These are phyloP conservation scores for Botrytis tulipae DNA, from an alignment of 2,329 filamentous ascomycete genomes.

Conservation along the genomic window DNA sequence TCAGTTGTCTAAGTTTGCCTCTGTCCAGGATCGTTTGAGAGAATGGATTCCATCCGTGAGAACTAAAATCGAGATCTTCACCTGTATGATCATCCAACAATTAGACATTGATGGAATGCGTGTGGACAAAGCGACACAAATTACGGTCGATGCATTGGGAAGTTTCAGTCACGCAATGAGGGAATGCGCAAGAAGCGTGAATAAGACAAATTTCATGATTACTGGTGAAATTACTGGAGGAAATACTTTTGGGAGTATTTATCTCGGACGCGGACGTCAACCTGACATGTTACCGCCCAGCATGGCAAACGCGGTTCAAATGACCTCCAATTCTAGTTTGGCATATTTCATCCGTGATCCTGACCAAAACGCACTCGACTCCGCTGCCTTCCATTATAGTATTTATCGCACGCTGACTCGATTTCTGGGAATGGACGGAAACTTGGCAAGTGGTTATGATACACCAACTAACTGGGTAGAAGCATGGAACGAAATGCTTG, in stretches of 20 bases:
- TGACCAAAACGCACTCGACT: conserved; percentile 55
- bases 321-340: conserved; percentile 45
- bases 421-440: conserved; percentile 58
- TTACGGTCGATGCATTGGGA: conserved; percentile 59
- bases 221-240: conserved; percentile 63
- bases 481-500: conserved; percentile 54
- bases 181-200: conserved; percentile 53
- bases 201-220: conserved; percentile 63
- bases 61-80: conserved; percentile 57
- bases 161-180: conserved; percentile 57
- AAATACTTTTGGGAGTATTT: conserved; percentile 59
- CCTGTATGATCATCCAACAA: conserved; percentile 60
- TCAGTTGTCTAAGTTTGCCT: conserved; percentile 64
- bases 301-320: conserved; percentile 47
- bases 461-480: conserved; percentile 52
- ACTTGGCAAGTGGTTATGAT: conserved; percentile 53
- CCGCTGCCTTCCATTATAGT: conserved; percentile 62
- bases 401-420: conserved; percentile 61
- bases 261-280: conserved; percentile 60
- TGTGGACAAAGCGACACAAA: conserved; percentile 65
- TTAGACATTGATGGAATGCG: conserved; percentile 67
- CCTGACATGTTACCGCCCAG: conserved; percentile 51
- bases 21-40: conserved; percentile 64
- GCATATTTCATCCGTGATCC: conserved; percentile 52
- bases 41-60: conserved; percentile 61